Evolutionary conservation across 495 filamentous ascomycete species (phyloP).

Genomic region (Penicillium parvum): DNA sequence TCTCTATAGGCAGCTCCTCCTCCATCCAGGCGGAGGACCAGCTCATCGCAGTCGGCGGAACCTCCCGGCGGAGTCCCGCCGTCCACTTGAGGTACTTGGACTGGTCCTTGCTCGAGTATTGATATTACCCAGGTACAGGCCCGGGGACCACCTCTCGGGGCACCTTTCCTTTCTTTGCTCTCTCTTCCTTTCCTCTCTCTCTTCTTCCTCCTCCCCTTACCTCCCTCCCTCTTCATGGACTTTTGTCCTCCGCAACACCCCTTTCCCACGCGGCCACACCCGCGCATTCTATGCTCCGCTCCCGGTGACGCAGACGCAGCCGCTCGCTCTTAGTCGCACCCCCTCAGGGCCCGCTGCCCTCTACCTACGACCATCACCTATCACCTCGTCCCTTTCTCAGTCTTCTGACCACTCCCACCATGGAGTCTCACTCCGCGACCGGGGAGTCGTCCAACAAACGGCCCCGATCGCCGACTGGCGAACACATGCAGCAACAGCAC

Average conservation of each 20-base stretch:
- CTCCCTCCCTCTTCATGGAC: constrained; percentile 8
- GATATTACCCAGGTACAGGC: background rate
- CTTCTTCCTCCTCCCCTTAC: background rate
- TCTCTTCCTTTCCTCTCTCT: constrained; percentile 9
- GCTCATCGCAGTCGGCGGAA: no score
- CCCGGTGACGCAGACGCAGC: background rate
- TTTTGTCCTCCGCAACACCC: background rate
- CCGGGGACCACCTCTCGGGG: background rate
- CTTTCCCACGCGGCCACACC: constrained; percentile 7
- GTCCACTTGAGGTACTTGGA: no score
- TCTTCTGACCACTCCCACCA: constrained; percentile 16
- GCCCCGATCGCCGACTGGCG: constrained; percentile 55
- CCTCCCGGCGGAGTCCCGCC: no score
- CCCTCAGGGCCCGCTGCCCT: background rate
- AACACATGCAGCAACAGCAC: constrained; percentile 36
- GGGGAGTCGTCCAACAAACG: constrained; percentile 50
- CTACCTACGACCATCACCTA: background rate
- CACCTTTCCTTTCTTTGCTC: constrained; percentile 6
- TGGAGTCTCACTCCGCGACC: constrained; percentile 38
- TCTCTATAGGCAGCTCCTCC: no score
- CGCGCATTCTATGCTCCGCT: constrained; percentile 11
- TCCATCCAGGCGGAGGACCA: no score
- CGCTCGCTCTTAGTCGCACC: background rate
- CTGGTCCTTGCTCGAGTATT: no score
- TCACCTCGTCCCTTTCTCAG: background rate